A percentile compares a stretch with the other conserved stretches of the same genome.
These are phyloP conservation scores for Yarrowia sp. DNA, from an alignment of 805 yeast genomes.

Conservation along the genomic window DNA sequence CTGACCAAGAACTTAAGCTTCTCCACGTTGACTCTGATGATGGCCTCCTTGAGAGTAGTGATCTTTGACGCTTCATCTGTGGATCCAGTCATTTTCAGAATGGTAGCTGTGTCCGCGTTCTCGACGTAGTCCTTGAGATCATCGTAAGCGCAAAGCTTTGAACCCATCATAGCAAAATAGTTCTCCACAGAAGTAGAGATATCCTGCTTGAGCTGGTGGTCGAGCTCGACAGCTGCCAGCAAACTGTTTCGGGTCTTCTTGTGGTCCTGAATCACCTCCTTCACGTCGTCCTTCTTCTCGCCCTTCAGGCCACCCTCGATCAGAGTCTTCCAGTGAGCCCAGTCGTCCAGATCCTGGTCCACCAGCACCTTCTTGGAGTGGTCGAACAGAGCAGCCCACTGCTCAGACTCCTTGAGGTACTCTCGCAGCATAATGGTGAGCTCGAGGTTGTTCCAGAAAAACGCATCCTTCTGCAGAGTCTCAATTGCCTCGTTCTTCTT, in stretches of 20 bases:
- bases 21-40: conserved; percentile 1
- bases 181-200: conserved; percentile 32
- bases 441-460: conserved; percentile 53
- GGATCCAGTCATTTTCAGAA: background rate
- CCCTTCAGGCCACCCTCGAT: conserved; percentile 47
- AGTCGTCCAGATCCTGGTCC: conserved; percentile 63
- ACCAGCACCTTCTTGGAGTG: conserved; percentile 46
- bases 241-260: conserved; percentile 54
- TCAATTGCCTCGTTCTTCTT: conserved; percentile 42
- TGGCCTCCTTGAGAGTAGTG: background rate
- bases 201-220: background rate
- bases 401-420: conserved; percentile 44
- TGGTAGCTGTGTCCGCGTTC: background rate
- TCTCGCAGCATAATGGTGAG: conserved; percentile 47
- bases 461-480: conserved; percentile 32
- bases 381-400: conserved; percentile 47
- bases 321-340: conserved; percentile 64
- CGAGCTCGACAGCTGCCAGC: conserved; percentile 52
- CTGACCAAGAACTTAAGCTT: background rate
- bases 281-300: conserved; percentile 40
- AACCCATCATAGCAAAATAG: conserved; percentile 49
- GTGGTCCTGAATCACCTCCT: conserved; percentile 36
- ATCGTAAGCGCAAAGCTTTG: conserved; percentile 62
- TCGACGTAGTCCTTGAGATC: conserved; percentile 50
- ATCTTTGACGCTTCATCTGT: background rate